Percentiles rank a stretch among this genome's conserved stretches.
Evolutionary conservation across 805 yeast genomes (phyloP).

Genomic region (Candida orba): DNA sequence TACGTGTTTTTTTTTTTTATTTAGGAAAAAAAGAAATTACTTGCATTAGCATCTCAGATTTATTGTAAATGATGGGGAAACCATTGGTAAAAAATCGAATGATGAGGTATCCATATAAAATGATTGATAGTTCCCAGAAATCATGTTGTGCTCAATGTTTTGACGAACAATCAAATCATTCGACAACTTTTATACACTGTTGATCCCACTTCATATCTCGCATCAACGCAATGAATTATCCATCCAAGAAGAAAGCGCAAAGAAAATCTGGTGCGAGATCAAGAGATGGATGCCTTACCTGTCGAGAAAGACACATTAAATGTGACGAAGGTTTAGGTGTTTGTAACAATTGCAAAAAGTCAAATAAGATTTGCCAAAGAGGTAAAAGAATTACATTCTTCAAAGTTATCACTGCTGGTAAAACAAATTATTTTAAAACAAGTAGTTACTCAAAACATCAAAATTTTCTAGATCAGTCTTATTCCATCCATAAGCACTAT

Average conservation of each 20-base stretch:
- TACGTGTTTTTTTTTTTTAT: too few relatives aligned
- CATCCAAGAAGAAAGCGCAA: neutral
- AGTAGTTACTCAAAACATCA: neutral
- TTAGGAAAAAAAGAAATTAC: too few relatives aligned
- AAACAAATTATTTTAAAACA: neutral
- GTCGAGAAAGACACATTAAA: constrained; percentile 53
- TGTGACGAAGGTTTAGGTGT: constrained; percentile 53
- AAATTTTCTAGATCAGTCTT: constrained; percentile 18
- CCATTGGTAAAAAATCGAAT: too few relatives aligned
- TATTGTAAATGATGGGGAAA: too few relatives aligned
- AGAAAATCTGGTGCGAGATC: constrained; percentile 16
- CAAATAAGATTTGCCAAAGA: constrained; percentile 40
- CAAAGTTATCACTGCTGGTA: constrained; percentile 15
- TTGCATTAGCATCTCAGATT: too few relatives aligned
- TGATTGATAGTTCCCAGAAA: too few relatives aligned
- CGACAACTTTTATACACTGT: too few relatives aligned
- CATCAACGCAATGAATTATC: too few relatives aligned
- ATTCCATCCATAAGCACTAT: constrained; percentile 14
- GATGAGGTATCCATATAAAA: too few relatives aligned
- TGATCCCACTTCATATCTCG: too few relatives aligned
- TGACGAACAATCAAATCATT: too few relatives aligned
- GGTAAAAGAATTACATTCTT: constrained; percentile 41
- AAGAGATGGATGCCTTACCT: constrained; percentile 46
- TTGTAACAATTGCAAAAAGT: constrained; percentile 44
- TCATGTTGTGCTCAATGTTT: too few relatives aligned